Evolutionary conservation across 108 stramenopile genomes (phyloP).

Genomic region (Aurantiochytrium sp.): DNA sequence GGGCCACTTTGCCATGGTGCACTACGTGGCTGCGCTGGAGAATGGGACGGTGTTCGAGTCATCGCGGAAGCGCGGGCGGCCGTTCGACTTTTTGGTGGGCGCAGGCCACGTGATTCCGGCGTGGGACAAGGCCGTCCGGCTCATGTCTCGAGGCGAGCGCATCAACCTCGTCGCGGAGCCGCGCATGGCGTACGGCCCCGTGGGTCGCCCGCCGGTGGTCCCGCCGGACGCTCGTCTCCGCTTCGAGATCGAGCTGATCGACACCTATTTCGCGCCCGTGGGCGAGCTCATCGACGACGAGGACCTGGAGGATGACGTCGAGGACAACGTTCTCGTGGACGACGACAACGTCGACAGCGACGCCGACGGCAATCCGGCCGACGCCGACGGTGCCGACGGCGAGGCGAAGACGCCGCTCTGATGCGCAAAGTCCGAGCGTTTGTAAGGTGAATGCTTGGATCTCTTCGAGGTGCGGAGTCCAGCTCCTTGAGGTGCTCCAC

Average conservation of each 20-base stretch:
- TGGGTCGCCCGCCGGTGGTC: conserved; percentile 68
- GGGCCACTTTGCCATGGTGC: background rate
- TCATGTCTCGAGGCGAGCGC: conserved; percentile 55
- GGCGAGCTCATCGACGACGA: background rate
- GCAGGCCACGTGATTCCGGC: conserved; percentile 54
- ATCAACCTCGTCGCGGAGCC: conserved; percentile 67
- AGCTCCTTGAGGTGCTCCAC: too few relatives aligned
- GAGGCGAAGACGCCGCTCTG: background rate
- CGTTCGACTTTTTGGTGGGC: conserved; percentile 54
- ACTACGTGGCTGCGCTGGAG: conserved; percentile 26
- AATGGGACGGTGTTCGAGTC: conserved; percentile 48
- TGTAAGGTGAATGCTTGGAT: too few relatives aligned
- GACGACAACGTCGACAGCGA: background rate
- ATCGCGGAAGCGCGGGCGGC: conserved; percentile 43
- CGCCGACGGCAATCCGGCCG: background rate
- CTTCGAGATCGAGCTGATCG: conserved; percentile 70
- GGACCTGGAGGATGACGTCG: background rate
- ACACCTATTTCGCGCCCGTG: conserved; percentile 37
- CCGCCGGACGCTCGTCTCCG: conserved; percentile 68
- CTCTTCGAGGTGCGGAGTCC: too few relatives aligned
- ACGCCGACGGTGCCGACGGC: background rate
- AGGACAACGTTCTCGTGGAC: background rate
- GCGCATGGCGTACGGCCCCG: conserved; percentile 67
- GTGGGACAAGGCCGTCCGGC: conserved; percentile 54
- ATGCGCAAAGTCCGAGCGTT: too few relatives aligned